Evolutionary conservation across 768 basidiomycete species (phyloP).

Genomic region (Scleroderma citrinum): DNA sequence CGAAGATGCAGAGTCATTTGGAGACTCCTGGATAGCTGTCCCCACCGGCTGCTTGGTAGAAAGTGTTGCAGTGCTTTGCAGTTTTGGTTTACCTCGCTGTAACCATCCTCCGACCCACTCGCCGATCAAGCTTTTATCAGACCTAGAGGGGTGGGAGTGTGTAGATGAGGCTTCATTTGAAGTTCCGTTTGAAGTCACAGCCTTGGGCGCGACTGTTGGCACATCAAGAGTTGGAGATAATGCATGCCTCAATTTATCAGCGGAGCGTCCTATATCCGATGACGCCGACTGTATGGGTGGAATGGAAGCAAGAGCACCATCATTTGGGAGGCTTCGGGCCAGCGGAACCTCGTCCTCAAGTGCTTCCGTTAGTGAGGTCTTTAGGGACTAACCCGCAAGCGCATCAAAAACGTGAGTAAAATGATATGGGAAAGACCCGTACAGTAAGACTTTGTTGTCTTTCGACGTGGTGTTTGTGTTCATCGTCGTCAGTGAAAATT

Average conservation of each 20-base stretch:
- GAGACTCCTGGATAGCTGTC: constrained; percentile 12
- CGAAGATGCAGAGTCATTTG: constrained; percentile 15
- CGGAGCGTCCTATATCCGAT: background rate
- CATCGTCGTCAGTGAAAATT: constrained; percentile 48
- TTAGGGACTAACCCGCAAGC: constrained; percentile 32
- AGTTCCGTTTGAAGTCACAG: constrained; percentile 1
- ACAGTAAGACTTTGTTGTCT: constrained; percentile 58
- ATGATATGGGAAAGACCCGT: constrained; percentile 15
- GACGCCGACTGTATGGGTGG: background rate
- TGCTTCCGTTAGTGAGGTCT: constrained; percentile 42
- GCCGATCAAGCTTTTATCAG: constrained; percentile 40
- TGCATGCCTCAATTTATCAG: background rate
- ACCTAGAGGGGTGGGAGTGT: constrained; percentile 14
- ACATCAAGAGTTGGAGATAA: background rate
- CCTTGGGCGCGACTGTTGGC: constrained; percentile 4
- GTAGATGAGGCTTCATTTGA: constrained; percentile 5
- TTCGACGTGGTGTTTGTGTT: constrained; percentile 41
- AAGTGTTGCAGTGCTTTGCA: constrained; percentile 15
- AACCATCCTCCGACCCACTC: constrained; percentile 81
- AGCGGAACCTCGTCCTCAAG: constrained; percentile 45
- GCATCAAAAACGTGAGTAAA: background rate
- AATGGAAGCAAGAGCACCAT: constrained; percentile 14
- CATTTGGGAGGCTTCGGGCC: constrained; percentile 21
- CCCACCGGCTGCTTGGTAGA: constrained; percentile 18
- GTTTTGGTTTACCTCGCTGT: constrained; percentile 42